Evolutionary conservation across 2,329 filamentous ascomycete genomes (phyloP).

Genomic region (Stachybotrys chlorohalonatus): DNA sequence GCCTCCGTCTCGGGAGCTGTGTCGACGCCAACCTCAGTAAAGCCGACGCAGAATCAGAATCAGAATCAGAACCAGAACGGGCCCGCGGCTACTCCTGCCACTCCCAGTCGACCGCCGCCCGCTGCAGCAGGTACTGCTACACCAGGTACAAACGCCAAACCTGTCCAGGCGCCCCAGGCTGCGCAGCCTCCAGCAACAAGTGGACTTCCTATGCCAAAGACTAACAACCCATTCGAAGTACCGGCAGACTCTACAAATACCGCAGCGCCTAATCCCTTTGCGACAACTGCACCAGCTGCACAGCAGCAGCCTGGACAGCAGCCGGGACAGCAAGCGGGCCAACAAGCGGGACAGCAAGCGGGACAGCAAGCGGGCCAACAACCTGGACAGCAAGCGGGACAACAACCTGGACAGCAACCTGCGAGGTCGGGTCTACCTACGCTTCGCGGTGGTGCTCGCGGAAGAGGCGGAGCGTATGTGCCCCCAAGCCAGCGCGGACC

Average conservation of each 20-base stretch:
- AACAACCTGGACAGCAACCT: slow-evolving; percentile 9
- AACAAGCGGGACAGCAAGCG: slow-evolving; percentile 2
- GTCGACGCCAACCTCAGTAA: slow-evolving; percentile 10
- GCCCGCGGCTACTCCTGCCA: slow-evolving; percentile 4
- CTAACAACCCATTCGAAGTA: slow-evolving; percentile 23
- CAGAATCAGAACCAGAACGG: not conserved
- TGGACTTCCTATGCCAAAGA: slow-evolving; percentile 13
- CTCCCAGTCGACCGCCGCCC: slow-evolving; percentile 4
- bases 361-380: slow-evolving; percentile 6
- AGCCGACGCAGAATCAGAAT: slow-evolving; percentile 2
- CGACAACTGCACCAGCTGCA: slow-evolving; percentile 10
- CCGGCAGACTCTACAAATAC: slow-evolving; percentile 6
- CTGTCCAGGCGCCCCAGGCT: slow-evolving; percentile 4
- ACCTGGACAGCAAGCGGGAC: slow-evolving; percentile 10
- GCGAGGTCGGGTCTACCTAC: slow-evolving; percentile 29
- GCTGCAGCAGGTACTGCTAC: slow-evolving; percentile 7
- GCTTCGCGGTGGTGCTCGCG: slow-evolving; percentile 30
- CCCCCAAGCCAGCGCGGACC: slow-evolving; percentile 26
- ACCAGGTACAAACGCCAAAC: slow-evolving; percentile 1
- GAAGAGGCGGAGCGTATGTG: slow-evolving; percentile 23
- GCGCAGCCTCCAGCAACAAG: slow-evolving; percentile 7
- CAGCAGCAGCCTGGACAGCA: slow-evolving; percentile 1
- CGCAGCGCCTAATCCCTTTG: slow-evolving; percentile 19
- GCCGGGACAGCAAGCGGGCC: slow-evolving; percentile 7
- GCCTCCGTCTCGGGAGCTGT: slow-evolving; percentile 10